Conservation (phyloP, 257 asterid species). For the Orobanche coerulescens region DNA sequence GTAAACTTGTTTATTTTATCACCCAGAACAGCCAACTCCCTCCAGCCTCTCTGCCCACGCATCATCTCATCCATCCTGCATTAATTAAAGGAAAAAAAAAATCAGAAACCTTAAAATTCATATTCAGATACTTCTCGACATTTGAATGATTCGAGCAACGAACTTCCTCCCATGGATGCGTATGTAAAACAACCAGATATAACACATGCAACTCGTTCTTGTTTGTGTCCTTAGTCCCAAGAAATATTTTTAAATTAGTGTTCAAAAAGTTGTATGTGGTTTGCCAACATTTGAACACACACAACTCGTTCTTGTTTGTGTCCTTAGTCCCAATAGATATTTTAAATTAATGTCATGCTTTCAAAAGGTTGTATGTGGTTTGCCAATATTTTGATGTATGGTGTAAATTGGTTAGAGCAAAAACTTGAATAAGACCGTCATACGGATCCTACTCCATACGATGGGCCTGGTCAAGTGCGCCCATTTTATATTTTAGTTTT, state of each 20-base stretch:
- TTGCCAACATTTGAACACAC: too few species aligned
- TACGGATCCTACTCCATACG: too few species aligned
- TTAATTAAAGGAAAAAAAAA: conserved; percentile 6
- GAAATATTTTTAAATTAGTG: background rate
- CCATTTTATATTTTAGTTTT: too few species aligned
- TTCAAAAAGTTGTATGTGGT: too few species aligned
- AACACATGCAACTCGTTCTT: background rate
- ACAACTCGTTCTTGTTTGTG: background rate
- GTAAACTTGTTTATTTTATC: conserved; percentile 79
- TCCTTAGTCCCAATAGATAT: background rate
- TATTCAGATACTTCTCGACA: conserved; percentile 1
- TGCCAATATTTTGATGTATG: background rate
- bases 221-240: background rate
- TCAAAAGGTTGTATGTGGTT: background rate
- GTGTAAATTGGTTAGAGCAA: background rate
- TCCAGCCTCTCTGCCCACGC: conserved; percentile 99
- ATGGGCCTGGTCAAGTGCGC: too few species aligned
- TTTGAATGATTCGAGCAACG: background rate
- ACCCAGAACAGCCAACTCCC: conserved; percentile 90
- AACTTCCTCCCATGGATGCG: conserved; percentile 8
- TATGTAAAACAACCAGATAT: background rate
- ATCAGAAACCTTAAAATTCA: background rate
- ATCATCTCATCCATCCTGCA: conserved; percentile 99
- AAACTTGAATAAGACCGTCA: too few species aligned
- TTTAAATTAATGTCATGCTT: background rate